A percentile compares a stretch with the other conserved stretches of the same genome.
These are phyloP conservation scores for Lactifluus pinguis DNA, from an alignment of 768 basidiomycete genomes.

Conservation along the genomic window DNA sequence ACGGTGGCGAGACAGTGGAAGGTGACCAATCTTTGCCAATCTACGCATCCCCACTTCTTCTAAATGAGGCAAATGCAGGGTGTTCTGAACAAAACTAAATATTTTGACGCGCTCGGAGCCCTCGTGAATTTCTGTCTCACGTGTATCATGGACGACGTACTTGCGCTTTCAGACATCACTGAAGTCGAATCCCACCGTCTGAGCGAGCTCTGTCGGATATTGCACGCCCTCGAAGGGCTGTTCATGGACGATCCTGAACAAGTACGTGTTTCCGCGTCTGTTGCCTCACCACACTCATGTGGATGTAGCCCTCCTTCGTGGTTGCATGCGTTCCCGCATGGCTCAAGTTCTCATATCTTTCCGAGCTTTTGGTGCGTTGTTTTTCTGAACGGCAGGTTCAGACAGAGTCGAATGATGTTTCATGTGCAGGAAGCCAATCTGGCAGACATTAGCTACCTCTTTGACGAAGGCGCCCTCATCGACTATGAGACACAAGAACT, in stretches of 20 bases:
- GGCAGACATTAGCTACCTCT: slow-evolving; percentile 85
- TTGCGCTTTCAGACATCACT: slow-evolving; percentile 77
- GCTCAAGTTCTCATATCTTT: slow-evolving; percentile 92
- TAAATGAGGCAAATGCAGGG: slow-evolving; percentile 32
- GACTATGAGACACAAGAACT: slow-evolving; percentile 86
- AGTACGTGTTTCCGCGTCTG: slow-evolving; percentile 29
- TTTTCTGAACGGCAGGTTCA: slow-evolving; percentile 1
- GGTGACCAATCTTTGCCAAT: slow-evolving; percentile 34
- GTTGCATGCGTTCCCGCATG: slow-evolving; percentile 85
- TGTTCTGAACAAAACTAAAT: slow-evolving; percentile 60
- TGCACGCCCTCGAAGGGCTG: slow-evolving; percentile 71
- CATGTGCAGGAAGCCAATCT: slow-evolving; percentile 73
- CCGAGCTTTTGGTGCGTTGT: slow-evolving; percentile 72
- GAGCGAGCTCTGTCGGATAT: slow-evolving; percentile 71
- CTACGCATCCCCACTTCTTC: neutral
- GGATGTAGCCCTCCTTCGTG: slow-evolving; percentile 55
- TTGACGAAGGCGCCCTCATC: slow-evolving; percentile 82
- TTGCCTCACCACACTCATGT: neutral
- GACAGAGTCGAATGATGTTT: neutral
- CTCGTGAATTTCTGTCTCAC: slow-evolving; percentile 60
- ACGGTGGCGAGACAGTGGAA: slow-evolving; percentile 58
- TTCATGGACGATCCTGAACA: slow-evolving; percentile 61
- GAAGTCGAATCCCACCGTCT: slow-evolving; percentile 78
- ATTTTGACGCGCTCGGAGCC: slow-evolving; percentile 61
- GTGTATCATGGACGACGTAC: slow-evolving; percentile 60